These are phyloP conservation scores for Xylariaceae sp. DNA, from an alignment of 2,329 filamentous ascomycete genomes.

Conservation along the genomic window DNA sequence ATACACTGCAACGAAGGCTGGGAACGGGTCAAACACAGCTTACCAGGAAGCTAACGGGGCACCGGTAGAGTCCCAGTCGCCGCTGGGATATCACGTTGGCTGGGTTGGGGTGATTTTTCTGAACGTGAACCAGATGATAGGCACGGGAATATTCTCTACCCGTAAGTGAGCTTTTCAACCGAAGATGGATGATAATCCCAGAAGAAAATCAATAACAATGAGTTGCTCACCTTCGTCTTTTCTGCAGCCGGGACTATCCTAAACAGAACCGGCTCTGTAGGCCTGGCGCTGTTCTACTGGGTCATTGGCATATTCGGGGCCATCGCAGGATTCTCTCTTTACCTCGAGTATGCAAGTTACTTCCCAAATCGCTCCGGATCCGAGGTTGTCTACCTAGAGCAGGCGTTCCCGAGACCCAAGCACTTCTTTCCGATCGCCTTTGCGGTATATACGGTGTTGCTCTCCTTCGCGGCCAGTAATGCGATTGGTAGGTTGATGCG, in stretches of 20 bases:
- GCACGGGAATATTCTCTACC: conserved; percentile 56
- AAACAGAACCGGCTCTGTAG: conserved; percentile 49
- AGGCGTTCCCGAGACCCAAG: conserved; percentile 54
- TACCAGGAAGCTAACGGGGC: conserved; percentile 62
- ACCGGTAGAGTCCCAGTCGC: conserved; percentile 57
- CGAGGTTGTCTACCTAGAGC: conserved; percentile 58
- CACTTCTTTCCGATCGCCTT: conserved; percentile 57
- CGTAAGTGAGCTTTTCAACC: conserved; percentile 18
- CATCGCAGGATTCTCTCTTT: conserved; percentile 45
- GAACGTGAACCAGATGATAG: conserved; percentile 61
- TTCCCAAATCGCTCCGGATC: conserved; percentile 56
- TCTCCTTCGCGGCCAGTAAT: conserved; percentile 59
- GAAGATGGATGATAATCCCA: neutral
- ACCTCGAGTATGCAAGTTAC: conserved; percentile 53
- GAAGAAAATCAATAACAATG: neutral
- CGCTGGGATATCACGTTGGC: conserved; percentile 59
- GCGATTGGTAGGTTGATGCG: conserved; percentile 42
- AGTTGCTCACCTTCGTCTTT: neutral
- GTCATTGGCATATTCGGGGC: conserved; percentile 50
- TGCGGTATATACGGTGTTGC: conserved; percentile 51
- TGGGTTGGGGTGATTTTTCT: conserved; percentile 56
- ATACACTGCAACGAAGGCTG: conserved; percentile 26
- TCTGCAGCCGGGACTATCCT: conserved; percentile 46
- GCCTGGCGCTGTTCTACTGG: conserved; percentile 54
- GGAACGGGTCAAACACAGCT: conserved; percentile 45